phyloP scores from a whole-genome alignment of 306 rosid genomes.

The Vigna angularis region DNA sequence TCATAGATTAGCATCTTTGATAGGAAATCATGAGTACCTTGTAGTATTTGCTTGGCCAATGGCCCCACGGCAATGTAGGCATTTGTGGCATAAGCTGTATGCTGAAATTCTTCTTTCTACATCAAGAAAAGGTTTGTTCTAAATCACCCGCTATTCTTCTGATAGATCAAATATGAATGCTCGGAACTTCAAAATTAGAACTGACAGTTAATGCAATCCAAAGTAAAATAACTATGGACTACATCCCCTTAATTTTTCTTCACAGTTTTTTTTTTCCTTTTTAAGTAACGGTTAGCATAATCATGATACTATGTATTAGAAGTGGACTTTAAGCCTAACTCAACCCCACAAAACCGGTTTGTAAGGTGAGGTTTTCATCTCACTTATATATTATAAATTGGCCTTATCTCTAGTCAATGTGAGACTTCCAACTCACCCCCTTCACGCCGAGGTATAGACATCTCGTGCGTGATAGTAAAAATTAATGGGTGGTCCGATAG shows the following conservation, averaged over 20 bases:
- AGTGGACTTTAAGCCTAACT: too few relatives aligned
- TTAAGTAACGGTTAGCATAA: constrained; percentile 20
- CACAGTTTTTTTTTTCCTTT: neutral
- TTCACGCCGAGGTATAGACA: too few relatives aligned
- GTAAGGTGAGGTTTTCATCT: too few relatives aligned
- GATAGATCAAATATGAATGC: constrained; percentile 24
- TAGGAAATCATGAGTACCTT: constrained; percentile 57
- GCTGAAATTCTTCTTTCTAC: constrained; percentile 98
- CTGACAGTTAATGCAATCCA: constrained; percentile 3
- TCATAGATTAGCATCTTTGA: constrained; percentile 13
- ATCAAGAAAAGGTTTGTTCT: constrained; percentile 42
- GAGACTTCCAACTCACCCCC: too few relatives aligned
- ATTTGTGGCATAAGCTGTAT: constrained; percentile 89
- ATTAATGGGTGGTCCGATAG: too few relatives aligned
- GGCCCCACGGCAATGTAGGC: constrained; percentile 80
- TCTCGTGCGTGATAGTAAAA: too few relatives aligned
- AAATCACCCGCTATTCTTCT: constrained; percentile 32
- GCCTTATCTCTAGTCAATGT: too few relatives aligned
- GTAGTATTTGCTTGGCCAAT: constrained; percentile 74
- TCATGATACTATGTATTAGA: neutral
- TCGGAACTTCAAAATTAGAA: constrained; percentile 9
- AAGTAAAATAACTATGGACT: constrained; percentile 13
- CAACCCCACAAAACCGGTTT: too few relatives aligned
- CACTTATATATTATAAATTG: too few relatives aligned
- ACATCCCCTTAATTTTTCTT: neutral